phyloP scores from a whole-genome alignment of 352 stramenopile species.

The Globisporangium abappressorium region DNA sequence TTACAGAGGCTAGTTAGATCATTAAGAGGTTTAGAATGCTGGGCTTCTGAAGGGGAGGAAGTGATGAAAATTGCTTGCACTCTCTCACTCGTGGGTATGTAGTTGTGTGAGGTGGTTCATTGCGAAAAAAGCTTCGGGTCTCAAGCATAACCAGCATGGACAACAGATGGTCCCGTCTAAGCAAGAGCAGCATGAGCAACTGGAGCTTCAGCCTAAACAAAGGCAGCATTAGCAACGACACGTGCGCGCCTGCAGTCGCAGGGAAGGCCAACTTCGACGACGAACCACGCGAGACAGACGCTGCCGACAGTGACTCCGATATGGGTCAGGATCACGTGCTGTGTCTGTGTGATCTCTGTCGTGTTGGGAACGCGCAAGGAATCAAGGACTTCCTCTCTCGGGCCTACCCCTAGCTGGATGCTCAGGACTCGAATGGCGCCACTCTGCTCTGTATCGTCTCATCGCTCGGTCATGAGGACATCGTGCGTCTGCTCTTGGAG shows the following conservation, averaged over 20 bases:
- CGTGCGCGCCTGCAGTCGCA: background rate
- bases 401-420: background rate
- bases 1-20: too few species aligned
- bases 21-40: too few species aligned
- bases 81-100: too few species aligned
- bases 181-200: background rate
- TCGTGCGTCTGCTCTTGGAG: background rate
- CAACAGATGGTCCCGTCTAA: background rate
- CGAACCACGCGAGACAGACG: background rate
- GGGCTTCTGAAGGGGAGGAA: too few species aligned
- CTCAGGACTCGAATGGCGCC: background rate
- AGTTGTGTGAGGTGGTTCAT: too few species aligned
- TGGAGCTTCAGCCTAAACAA: background rate
- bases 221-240: background rate
- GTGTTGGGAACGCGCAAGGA: background rate
- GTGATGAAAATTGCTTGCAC: too few species aligned
- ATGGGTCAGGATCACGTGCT: background rate
- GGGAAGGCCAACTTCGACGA: background rate
- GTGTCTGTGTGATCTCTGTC: background rate
- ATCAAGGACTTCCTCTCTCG: background rate
- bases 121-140: too few species aligned
- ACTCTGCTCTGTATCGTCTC: background rate
- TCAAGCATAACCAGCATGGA: background rate
- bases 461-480: background rate
- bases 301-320: too few species aligned